Evolutionary conservation across 768 basidiomycete genomes (phyloP), one percentile per base, ranked within the genome.

Genomic region (Macrolepiota dolichaula): DNA sequence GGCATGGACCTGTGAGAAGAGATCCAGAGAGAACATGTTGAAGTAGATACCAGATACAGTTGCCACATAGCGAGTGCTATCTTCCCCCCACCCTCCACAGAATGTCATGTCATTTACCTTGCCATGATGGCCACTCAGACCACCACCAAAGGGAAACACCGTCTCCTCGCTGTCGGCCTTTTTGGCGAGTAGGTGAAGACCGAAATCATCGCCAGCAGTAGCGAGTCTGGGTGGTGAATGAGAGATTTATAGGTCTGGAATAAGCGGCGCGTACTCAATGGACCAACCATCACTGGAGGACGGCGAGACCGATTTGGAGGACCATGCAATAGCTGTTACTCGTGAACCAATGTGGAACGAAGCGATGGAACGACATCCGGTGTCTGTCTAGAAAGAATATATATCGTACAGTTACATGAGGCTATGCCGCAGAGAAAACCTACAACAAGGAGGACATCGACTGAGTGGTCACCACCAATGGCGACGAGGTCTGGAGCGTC

Each of bases 321-420:
- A 93, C 87, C 90, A 94, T 2, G 92, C 89, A 13, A 94, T 71
- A 4, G 92, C 83, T 2, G 89, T 91, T 46, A 90, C 79, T 53
- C 84, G 80, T 10, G 80, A 77, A 19, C 92, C 91, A 46, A 93
- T 73, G 73, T 90, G 82, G 67, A 93, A 93, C 19, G 85, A 85
- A 47, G 90, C 90, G 66, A 94, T 66, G 37, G 74, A 75, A 61
- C 75, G 76, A 67, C 73, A 80, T 17, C 77, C 73, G 0, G 79
- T 71, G 65, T 77, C 73, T 66, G 71, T 74, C 81, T 84, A 67
- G 36, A 63, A 47, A 57, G 62, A 54, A 50, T 0, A 19, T 19
- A 0, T 0, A 19, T 44, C n/a, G 19, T 44, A 15, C 35, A 32
- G 62, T 67, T 63, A 56, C 57, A 44, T 3, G 36, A 55, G 37